phyloP scores from a whole-genome alignment of 805 yeast species.

The Wickerhamiella spandovensis region DNA sequence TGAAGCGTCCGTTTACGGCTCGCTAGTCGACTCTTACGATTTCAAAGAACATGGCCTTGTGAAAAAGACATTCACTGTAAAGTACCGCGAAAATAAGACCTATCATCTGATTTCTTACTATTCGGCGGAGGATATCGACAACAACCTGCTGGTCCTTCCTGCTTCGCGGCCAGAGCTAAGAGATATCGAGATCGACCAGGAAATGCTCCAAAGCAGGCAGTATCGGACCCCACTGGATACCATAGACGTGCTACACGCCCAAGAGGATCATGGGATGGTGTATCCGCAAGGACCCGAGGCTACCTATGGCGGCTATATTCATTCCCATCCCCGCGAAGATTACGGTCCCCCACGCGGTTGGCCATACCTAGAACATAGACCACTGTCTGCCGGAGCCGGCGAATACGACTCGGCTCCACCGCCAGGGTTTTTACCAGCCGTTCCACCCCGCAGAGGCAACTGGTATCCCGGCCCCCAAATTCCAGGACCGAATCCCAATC shows the following conservation, averaged over 20 bases:
- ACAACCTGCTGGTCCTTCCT: constrained; percentile 45
- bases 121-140: constrained; percentile 55
- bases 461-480: too few relatives aligned
- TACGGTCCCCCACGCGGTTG: background rate
- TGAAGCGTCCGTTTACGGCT: constrained; percentile 33
- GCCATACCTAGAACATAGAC: background rate
- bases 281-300: too few relatives aligned
- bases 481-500: too few relatives aligned
- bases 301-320: too few relatives aligned
- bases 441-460: too few relatives aligned
- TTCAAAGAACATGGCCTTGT: constrained; percentile 62
- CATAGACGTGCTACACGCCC: background rate
- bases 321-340: background rate
- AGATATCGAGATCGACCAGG: constrained; percentile 30
- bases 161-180: constrained; percentile 37
- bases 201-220: constrained; percentile 17
- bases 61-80: constrained; percentile 64
- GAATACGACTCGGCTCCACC: background rate
- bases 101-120: constrained; percentile 70
- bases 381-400: background rate
- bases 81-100: constrained; percentile 17
- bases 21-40: constrained; percentile 45
- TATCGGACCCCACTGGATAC: background rate
- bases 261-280: background rate
- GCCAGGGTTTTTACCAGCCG: background rate